Percentiles rank a stretch among this genome's conserved stretches.
phyloP scores from a whole-genome alignment of 179 eudicot species.

The Beta macrorhiza region DNA sequence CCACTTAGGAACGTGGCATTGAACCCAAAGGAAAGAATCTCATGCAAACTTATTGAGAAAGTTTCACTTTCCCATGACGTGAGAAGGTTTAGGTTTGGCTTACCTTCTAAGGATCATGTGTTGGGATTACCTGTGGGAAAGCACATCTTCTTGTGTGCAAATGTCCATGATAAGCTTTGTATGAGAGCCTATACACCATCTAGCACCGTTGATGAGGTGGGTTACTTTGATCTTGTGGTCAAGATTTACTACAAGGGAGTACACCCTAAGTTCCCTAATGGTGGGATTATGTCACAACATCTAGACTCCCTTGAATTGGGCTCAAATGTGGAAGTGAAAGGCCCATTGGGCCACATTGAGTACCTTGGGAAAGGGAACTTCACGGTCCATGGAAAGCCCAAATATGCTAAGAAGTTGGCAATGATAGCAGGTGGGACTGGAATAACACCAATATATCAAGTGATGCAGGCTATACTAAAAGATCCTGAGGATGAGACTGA shows the following conservation, averaged over 20 bases:
- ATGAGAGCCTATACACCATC: constrained; percentile 93
- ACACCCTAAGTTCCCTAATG: constrained; percentile 68
- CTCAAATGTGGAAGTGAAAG: constrained; percentile 57
- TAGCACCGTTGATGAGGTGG: constrained; percentile 51
- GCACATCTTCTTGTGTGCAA: constrained; percentile 69
- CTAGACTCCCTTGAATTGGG: constrained; percentile 60
- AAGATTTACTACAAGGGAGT: constrained; percentile 65
- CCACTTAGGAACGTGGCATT: constrained; percentile 48
- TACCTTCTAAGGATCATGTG: constrained; percentile 63
- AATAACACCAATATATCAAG: constrained; percentile 81
- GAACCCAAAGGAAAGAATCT: constrained; percentile 55
- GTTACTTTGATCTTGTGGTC: constrained; percentile 75
- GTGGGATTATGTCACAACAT: constrained; percentile 75
- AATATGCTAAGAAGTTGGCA: constrained; percentile 58
- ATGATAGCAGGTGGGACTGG: constrained; percentile 94
- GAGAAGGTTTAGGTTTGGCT: constrained; percentile 51
- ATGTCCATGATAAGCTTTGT: constrained; percentile 58
- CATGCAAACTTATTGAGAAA: constrained; percentile 66
- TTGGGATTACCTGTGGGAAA: constrained; percentile 82
- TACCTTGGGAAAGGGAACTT: constrained; percentile 69
- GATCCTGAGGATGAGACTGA: constrained; percentile 77
- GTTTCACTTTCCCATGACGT: constrained; percentile 71
- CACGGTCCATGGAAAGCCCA: constrained; percentile 57
- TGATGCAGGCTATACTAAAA: constrained; percentile 74
- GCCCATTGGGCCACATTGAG: constrained; percentile 89